Conservation (phyloP, 2,329 filamentous ascomycete genomes). For the Venturia nashicola region DNA sequence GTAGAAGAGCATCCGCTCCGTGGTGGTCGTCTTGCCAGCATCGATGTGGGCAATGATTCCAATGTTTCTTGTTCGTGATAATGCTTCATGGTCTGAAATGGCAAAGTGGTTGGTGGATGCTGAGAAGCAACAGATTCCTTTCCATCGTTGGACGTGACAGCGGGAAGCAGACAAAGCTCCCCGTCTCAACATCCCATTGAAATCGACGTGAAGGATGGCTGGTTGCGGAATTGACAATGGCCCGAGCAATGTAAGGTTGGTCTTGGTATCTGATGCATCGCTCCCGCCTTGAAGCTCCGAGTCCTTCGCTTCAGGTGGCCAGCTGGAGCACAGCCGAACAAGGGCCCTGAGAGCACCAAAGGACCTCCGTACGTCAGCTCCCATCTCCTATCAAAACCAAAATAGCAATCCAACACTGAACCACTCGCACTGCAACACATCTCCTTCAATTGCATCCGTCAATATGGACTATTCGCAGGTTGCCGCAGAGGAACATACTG, state of each 20-base stretch:
- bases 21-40: conserved; percentile 96
- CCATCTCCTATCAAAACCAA: background rate
- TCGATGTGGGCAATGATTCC: conserved; percentile 98
- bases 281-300: background rate
- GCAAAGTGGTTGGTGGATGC: background rate
- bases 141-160: background rate
- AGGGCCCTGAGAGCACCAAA: conserved; percentile 6
- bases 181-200: conserved; percentile 9
- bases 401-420: background rate
- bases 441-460: conserved; percentile 14
- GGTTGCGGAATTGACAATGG: background rate
- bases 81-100: conserved; percentile 13
- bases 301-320: background rate
- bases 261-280: background rate
- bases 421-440: background rate
- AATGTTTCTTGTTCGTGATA: conserved; percentile 74
- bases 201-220: background rate
- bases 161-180: background rate
- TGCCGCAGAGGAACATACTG: conserved; percentile 46
- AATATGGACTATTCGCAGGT: conserved; percentile 55
- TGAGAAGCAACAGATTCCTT: background rate
- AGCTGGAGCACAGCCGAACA: background rate
- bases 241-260: background rate
- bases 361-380: conserved; percentile 12
- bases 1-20: conserved; percentile 97